A percentile compares a stretch with the other conserved stretches of the same genome.
These are phyloP conservation scores for Aspergillus udagawae DNA, from an alignment of 2,329 filamentous ascomycete species.

Conservation along the genomic window DNA sequence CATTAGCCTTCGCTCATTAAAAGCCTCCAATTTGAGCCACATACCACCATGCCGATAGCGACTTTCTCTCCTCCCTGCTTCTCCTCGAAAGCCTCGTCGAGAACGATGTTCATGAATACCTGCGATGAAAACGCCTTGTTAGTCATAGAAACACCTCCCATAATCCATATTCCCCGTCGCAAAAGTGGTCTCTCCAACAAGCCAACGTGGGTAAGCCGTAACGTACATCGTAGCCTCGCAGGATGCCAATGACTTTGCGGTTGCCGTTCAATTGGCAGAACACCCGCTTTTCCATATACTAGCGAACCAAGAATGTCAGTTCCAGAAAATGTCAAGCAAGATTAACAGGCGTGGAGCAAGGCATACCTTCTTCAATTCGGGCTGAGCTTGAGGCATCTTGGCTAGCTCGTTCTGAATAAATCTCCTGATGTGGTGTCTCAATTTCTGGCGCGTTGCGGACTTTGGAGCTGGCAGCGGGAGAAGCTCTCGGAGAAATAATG, in stretches of 20 bases:
- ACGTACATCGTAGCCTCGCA: constrained; percentile 92
- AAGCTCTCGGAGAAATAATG: constrained; percentile 33
- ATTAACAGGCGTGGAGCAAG: neutral
- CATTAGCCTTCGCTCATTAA: constrained; percentile 5
- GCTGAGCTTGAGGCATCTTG: constrained; percentile 97
- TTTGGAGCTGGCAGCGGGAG: constrained; percentile 26
- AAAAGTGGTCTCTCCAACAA: neutral
- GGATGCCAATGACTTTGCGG: constrained; percentile 90
- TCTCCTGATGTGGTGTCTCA: constrained; percentile 20
- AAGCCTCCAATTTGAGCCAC: constrained; percentile 23
- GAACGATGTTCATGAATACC: constrained; percentile 97
- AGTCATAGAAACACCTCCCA: constrained; percentile 3
- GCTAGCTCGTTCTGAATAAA: constrained; percentile 16
- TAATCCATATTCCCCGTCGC: neutral
- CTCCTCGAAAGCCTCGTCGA: constrained; percentile 95
- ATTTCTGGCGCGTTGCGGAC: constrained; percentile 21
- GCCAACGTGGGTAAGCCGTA: neutral
- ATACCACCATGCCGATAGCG: constrained; percentile 84
- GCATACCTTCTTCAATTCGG: constrained; percentile 93
- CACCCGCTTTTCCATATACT: constrained; percentile 99
- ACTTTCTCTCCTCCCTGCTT: constrained; percentile 88
- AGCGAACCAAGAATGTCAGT: constrained; percentile 18
- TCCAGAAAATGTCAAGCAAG: constrained; percentile 2
- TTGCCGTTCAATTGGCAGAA: constrained; percentile 98
- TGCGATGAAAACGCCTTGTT: constrained; percentile 33